Evolutionary conservation across 257 asterid species (phyloP).

Genomic region (Craterostigma plantagineum): DNA sequence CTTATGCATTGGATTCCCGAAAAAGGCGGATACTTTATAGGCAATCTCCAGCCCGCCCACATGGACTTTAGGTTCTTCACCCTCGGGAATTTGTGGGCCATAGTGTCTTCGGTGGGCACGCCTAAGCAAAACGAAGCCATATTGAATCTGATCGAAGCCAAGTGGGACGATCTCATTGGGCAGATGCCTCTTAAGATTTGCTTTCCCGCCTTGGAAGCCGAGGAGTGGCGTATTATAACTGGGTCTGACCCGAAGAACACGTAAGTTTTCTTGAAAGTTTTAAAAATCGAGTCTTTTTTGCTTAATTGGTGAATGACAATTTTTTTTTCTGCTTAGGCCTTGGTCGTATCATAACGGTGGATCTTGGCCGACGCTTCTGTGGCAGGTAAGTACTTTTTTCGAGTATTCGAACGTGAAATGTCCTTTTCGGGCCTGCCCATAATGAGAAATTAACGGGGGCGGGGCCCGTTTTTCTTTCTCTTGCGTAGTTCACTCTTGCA

Average conservation of each 20-base stretch:
- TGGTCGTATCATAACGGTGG: conserved; percentile 94
- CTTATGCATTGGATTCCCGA: conserved; percentile 86
- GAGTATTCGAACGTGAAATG: not conserved
- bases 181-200: conserved; percentile 77
- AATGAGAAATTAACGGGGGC: too few species aligned
- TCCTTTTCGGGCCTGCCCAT: not conserved
- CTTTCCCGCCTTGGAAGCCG: conserved; percentile 68
- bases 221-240: conserved; percentile 82
- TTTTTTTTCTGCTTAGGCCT: conserved; percentile 29
- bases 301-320: too few species aligned
- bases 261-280: conserved; percentile 30
- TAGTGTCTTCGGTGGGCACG: conserved; percentile 70
- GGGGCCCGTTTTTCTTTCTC: too few species aligned
- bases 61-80: conserved; percentile 91
- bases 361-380: conserved; percentile 78
- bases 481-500: conserved; percentile 69
- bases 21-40: conserved; percentile 68
- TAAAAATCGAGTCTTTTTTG: too few species aligned
- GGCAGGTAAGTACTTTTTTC: conserved; percentile 36
- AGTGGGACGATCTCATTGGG: conserved; percentile 79
- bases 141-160: conserved; percentile 54
- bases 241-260: conserved; percentile 90
- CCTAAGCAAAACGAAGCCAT: conserved; percentile 65
- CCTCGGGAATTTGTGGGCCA: conserved; percentile 79
- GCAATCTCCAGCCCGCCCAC: conserved; percentile 84